Conservation (phyloP, 305 asterid genomes). For the Rubia tinctorum region DNA sequence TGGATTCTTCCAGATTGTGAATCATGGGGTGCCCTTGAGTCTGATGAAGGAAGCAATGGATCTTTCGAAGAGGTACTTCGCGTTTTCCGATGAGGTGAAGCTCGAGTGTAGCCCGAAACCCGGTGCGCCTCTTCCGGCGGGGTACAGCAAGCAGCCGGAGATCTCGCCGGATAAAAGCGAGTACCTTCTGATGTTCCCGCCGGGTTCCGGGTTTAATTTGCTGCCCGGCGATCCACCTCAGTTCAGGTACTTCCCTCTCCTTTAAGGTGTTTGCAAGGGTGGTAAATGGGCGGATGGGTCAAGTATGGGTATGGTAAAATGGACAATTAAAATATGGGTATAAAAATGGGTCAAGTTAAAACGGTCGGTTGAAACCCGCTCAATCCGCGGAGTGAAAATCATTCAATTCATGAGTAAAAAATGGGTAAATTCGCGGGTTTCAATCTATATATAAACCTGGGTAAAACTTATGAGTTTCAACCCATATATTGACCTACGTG, state of each 20-base stretch:
- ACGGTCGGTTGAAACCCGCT: too few relatives aligned
- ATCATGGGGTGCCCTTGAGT: constrained; percentile 51
- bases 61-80: constrained; percentile 39
- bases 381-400: too few relatives aligned
- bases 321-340: too few relatives aligned
- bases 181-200: constrained; percentile 49
- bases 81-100: constrained; percentile 43
- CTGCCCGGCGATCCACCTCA: constrained; percentile 40
- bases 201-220: constrained; percentile 37
- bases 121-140: constrained; percentile 54
- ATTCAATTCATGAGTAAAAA: too few relatives aligned
- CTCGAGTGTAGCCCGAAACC: constrained; percentile 27
- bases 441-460: too few relatives aligned
- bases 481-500: too few relatives aligned
- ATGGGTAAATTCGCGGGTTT: too few relatives aligned
- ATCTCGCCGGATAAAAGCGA: constrained; percentile 45
- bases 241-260: constrained; percentile 28
- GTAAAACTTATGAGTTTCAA: too few relatives aligned
- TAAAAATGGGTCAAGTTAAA: too few relatives aligned
- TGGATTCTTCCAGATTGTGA: constrained; percentile 58
- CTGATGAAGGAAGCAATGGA: constrained; percentile 29
- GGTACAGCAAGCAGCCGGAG: constrained; percentile 37
- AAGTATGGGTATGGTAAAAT: too few relatives aligned
- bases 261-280: too few relatives aligned
- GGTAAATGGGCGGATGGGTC: too few relatives aligned